phyloP scores from a whole-genome alignment of 768 basidiomycete genomes.

The Rubroboletus pulcherrimus region DNA sequence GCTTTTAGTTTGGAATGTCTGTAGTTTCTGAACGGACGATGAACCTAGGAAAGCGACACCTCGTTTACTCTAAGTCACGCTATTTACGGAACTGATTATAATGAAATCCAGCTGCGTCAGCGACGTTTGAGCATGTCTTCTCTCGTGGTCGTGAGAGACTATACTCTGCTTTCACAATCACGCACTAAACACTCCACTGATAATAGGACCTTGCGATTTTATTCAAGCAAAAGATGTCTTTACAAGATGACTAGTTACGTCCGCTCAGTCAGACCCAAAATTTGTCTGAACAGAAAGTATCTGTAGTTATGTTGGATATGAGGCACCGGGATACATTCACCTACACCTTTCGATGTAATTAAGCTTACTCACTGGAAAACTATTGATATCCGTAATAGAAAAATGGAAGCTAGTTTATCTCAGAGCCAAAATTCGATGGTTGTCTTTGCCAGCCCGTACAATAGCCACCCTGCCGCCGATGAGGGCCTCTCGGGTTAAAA shows the following conservation, averaged over 20 bases:
- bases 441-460: constrained; percentile 72
- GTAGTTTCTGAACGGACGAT: not conserved
- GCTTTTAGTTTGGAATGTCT: not conserved
- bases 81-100: constrained; percentile 1
- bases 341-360: constrained; percentile 8
- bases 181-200: constrained; percentile 1
- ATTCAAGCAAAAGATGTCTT: constrained; percentile 2
- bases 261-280: not conserved
- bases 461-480: constrained; percentile 62
- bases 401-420: constrained; percentile 9
- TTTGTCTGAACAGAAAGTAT: not conserved
- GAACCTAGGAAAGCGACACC: constrained; percentile 9
- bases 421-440: constrained; percentile 53
- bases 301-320: not conserved
- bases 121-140: constrained; percentile 18
- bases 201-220: constrained; percentile 25
- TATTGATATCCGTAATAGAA: not conserved
- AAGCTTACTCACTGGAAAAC: not conserved
- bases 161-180: not conserved
- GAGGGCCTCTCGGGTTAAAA: constrained; percentile 43
- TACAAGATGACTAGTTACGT: not conserved
- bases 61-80: constrained; percentile 1
- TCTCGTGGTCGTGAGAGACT: constrained; percentile 22
- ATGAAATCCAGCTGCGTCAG: constrained; percentile 1
- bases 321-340: not conserved